Evolutionary conservation across 2,329 filamentous ascomycete genomes (phyloP).

Genomic region (Epichloe gansuensis): DNA sequence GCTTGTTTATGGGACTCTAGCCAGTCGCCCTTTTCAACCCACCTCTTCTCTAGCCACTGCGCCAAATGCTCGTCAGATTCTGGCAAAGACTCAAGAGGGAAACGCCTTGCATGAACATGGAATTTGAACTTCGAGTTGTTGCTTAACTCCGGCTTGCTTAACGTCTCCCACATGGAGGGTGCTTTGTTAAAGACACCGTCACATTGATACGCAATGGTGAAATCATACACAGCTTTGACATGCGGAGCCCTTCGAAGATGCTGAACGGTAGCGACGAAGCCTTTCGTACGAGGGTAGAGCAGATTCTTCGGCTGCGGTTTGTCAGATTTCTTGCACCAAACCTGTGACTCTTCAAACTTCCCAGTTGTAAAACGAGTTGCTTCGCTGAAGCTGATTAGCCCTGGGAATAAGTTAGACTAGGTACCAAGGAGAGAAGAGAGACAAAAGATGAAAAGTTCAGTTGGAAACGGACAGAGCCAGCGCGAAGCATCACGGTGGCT

Average conservation of each 20-base stretch:
- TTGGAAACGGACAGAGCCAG: too few species aligned
- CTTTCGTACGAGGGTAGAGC: constrained; percentile 47
- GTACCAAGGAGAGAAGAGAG: not conserved
- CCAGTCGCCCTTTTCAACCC: constrained; percentile 40
- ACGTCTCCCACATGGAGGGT: constrained; percentile 40
- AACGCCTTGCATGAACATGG: constrained; percentile 36
- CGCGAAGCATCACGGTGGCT: not conserved
- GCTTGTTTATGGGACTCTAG: constrained; percentile 23
- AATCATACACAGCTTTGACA: constrained; percentile 41
- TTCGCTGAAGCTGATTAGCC: constrained; percentile 53
- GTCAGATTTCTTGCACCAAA: constrained; percentile 38
- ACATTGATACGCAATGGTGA: constrained; percentile 40
- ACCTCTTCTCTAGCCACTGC: constrained; percentile 39
- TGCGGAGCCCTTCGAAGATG: constrained; percentile 38
- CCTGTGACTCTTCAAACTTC: constrained; percentile 37
- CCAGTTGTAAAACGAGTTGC: constrained; percentile 43
- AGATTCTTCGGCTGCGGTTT: constrained; percentile 42
- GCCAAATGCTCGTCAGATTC: constrained; percentile 33
- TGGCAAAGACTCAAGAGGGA: constrained; percentile 34
- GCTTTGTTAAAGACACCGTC: constrained; percentile 29
- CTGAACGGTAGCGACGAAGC: constrained; percentile 46
- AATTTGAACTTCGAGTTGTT: constrained; percentile 28
- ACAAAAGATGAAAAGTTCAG: not conserved
- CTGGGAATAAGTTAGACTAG: constrained; percentile 19
- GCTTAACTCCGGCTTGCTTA: constrained; percentile 29